Evolutionary conservation across 352 stramenopile genomes (phyloP).

Genomic region (Pythium brachiatum): DNA sequence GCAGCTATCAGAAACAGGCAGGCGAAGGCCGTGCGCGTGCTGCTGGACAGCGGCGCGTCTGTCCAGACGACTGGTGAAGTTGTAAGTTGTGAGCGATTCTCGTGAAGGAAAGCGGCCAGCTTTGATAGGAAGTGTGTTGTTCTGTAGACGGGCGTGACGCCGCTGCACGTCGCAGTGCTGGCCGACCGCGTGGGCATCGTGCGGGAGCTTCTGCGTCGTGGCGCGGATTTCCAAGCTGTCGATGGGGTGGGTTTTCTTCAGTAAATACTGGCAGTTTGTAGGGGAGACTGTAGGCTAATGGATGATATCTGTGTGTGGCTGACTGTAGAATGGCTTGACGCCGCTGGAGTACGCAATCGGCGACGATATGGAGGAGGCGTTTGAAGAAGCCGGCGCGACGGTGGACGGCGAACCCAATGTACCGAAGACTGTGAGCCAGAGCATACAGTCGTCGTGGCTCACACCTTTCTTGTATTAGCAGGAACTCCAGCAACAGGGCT

Average conservation of each 20-base stretch:
- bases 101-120: too few relatives aligned
- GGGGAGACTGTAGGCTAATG: too few relatives aligned
- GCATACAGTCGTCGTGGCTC: too few relatives aligned
- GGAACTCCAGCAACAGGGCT: too few relatives aligned
- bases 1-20: too few relatives aligned
- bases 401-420: background rate
- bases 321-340: background rate
- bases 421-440: too few relatives aligned
- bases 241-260: too few relatives aligned
- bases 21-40: background rate
- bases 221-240: background rate
- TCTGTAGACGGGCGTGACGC: background rate
- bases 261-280: too few relatives aligned
- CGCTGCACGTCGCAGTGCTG: background rate
- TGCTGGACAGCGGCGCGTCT: background rate
- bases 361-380: background rate
- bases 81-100: background rate
- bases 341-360: background rate
- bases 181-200: background rate
- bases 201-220: background rate
- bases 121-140: too few relatives aligned
- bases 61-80: background rate
- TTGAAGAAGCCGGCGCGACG: background rate
- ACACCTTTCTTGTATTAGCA: too few relatives aligned
- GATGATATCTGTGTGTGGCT: background rate